phyloP scores from a whole-genome alignment of 2,329 filamentous ascomycete species.

The Sphaerostilbella broomeana region DNA sequence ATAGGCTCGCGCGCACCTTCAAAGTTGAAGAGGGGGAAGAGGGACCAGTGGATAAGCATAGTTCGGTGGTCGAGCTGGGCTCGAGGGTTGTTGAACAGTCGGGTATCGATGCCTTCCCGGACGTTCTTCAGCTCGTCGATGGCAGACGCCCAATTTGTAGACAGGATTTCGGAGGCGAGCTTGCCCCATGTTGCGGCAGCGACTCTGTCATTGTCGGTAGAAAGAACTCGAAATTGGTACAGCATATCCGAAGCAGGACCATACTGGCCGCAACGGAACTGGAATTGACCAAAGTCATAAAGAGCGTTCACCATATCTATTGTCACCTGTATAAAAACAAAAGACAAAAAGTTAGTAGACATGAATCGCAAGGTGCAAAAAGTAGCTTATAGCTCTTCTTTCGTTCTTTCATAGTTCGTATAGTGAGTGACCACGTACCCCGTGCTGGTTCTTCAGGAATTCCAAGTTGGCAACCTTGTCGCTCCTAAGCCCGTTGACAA shows the following conservation, averaged over 20 bases:
- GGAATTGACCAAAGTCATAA: constrained; percentile 93
- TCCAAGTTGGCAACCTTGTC: constrained; percentile 99
- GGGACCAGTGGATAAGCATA: constrained; percentile 95
- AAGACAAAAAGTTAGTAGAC: constrained; percentile 1
- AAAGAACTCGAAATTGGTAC: constrained; percentile 96
- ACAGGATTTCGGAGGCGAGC: constrained; percentile 91
- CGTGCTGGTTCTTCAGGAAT: constrained; percentile 94
- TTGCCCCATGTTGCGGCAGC: constrained; percentile 96
- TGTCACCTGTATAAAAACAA: constrained; percentile 56
- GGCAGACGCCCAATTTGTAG: constrained; percentile 88
- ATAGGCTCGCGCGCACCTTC: constrained; percentile 84
- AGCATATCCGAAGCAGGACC: constrained; percentile 82
- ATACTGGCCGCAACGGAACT: constrained; percentile 97
- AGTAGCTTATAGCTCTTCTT: neutral
- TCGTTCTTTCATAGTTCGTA: constrained; percentile 11
- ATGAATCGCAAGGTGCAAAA: neutral
- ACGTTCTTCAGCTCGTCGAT: constrained; percentile 88
- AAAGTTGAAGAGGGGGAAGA: constrained; percentile 99
- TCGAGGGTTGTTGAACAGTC: constrained; percentile 92
- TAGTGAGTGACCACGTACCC: constrained; percentile 60
- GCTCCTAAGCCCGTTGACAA: constrained; percentile 82
- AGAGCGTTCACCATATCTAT: constrained; percentile 93
- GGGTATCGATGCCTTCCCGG: constrained; percentile 85
- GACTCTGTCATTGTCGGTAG: constrained; percentile 97
- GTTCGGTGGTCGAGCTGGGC: constrained; percentile 94